Base-by-base conservation (phyloP, 345 rosid genomes). In the Salix viminalis region DNA sequence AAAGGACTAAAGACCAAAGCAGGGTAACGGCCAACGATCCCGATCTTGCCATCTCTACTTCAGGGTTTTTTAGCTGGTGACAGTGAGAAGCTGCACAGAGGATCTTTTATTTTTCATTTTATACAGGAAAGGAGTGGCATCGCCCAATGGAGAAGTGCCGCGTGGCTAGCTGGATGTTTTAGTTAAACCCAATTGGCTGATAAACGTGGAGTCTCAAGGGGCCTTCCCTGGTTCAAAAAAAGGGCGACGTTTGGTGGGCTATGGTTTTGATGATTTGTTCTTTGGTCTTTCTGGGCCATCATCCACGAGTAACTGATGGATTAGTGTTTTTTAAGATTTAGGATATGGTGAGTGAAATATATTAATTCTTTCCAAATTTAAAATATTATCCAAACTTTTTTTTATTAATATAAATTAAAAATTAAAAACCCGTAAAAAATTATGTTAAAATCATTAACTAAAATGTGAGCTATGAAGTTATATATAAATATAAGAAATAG, bases 1-100 rank as follows among this genome's bases (percentile, higher is more conserved):
- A 8, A 32, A 92, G 70, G 64, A 87, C 56, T 13, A 91, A 39
- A 23, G 84, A 58, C 72, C 83, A 86, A 8, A 91, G 65, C 30
- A 89, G 73, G 69, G 90, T 83, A 15, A 86, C 70, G 6, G 90
- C 77, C 60, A 86, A 77, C 21, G 65, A 75, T 67, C 83, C 84
- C 23, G 72, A 81, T 61, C 83, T 88, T 81, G 83, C 88, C 97
- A 89, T 91, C 69, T 70, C 71, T 44, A n/a, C 26, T 30, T 54
- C 37, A 30, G 24, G 23, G n/a, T 26, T 14, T 2, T 16, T 11
- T 23, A 1, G 34, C 62, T 6, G 1, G 30, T 13, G 62, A 23
- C 21, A 4, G 30, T 21, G 62, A 23, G 36, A 34, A 39, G 2
- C 26, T 37, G 19, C 36, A 21, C 3, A 1, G 15, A 65, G 8